phyloP scores from a whole-genome alignment of 1,139 yeast genomes.

The Candida freyschussii region DNA sequence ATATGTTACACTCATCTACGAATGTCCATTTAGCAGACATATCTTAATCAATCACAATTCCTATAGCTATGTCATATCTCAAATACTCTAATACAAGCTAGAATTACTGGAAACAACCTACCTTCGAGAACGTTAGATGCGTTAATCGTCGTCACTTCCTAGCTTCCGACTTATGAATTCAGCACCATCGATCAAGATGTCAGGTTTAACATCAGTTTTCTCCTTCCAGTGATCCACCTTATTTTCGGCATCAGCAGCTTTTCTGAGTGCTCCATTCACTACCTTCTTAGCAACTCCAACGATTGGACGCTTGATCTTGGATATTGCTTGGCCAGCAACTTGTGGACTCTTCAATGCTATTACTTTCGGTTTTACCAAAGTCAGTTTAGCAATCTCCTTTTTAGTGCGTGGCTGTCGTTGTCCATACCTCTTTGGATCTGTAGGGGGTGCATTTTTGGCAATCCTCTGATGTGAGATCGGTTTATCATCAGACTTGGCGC shows the following conservation, averaged over 20 bases:
- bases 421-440: constrained; percentile 11
- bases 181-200: constrained; percentile 3
- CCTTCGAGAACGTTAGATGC: no score
- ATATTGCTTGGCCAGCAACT: constrained; percentile 1
- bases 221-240: constrained; percentile 6
- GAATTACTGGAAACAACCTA: neutral
- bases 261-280: constrained; percentile 6
- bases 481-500: no score
- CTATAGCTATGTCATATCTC: no score
- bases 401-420: constrained; percentile 4
- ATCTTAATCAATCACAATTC: neutral
- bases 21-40: constrained; percentile 2
- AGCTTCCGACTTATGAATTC: constrained; percentile 4
- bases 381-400: constrained; percentile 5
- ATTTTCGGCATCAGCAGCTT: constrained; percentile 2
- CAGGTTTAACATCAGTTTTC: constrained; percentile 6
- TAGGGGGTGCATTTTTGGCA: constrained; percentile 20
- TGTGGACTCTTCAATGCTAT: constrained; percentile 1
- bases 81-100: no score
- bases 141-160: neutral
- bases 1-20: neutral
- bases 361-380: constrained; percentile 2
- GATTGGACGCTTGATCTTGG: constrained; percentile 5
- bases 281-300: constrained; percentile 2
- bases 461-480: constrained; percentile 13